These are phyloP conservation scores for Saturnispora galanensis DNA, from an alignment of 805 yeast genomes.

Conservation along the genomic window DNA sequence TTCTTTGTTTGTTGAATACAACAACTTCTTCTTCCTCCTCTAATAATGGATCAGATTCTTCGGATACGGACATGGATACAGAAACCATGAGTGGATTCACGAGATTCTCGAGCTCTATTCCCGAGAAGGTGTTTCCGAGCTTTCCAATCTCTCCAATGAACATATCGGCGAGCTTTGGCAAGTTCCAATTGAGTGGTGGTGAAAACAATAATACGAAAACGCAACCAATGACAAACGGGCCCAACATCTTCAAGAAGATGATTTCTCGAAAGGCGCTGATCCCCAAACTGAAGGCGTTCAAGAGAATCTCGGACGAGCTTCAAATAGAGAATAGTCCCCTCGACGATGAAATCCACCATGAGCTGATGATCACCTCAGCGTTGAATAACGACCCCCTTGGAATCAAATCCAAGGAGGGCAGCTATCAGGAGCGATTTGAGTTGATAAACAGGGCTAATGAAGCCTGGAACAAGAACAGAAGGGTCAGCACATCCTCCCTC, in stretches of 20 bases:
- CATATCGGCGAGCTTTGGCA: no score
- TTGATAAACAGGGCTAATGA: constrained; percentile 28
- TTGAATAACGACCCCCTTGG: constrained; percentile 18
- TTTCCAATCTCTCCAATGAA: background rate
- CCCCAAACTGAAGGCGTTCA: constrained; percentile 29
- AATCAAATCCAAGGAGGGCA: background rate
- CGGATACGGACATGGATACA: background rate
- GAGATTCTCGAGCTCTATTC: background rate
- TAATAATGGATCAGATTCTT: background rate
- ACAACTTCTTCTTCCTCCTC: constrained; percentile 3
- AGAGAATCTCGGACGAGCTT: constrained; percentile 26
- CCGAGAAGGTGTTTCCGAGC: background rate
- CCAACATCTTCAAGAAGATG: constrained; percentile 24
- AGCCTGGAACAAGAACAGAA: constrained; percentile 26
- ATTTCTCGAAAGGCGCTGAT: constrained; percentile 21
- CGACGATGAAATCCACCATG: constrained; percentile 28
- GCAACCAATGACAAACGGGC: background rate
- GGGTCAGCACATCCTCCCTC: constrained; percentile 13
- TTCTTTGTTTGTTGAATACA: constrained; percentile 3
- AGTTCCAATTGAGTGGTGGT: no score
- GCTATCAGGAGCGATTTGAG: constrained; percentile 23
- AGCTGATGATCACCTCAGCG: constrained; percentile 25
- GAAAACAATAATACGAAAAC: background rate
- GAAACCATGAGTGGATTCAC: background rate
- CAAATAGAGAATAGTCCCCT: constrained; percentile 27